phyloP scores from a whole-genome alignment of 2,329 filamentous ascomycete genomes.

The Chaetomiaceae sp. region DNA sequence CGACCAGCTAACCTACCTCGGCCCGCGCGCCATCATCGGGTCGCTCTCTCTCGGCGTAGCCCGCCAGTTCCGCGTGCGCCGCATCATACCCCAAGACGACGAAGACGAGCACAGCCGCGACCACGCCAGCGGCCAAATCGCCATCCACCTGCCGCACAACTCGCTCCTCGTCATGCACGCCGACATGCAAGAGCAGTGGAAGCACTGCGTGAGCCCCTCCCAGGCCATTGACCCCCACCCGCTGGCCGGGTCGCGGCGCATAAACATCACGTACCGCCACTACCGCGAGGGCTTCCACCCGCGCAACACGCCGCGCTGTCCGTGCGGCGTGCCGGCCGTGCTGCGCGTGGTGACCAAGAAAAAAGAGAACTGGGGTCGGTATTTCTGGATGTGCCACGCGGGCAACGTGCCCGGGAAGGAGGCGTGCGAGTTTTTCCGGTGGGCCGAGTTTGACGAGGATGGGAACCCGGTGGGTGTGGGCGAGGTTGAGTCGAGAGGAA shows the following conservation, averaged over 20 bases:
- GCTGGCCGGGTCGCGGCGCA: slow-evolving; percentile 69
- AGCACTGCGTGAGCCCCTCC: slow-evolving; percentile 76
- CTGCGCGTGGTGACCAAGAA: slow-evolving; percentile 77
- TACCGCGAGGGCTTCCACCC: slow-evolving; percentile 78
- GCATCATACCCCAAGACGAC: slow-evolving; percentile 59
- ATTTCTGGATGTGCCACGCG: slow-evolving; percentile 93
- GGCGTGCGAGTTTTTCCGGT: slow-evolving; percentile 74
- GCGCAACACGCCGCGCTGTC: slow-evolving; percentile 69
- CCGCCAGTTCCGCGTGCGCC: slow-evolving; percentile 85
- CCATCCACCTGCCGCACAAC: slow-evolving; percentile 92
- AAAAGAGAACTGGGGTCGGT: slow-evolving; percentile 65
- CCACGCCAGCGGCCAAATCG: slow-evolving; percentile 61
- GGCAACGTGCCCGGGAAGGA: slow-evolving; percentile 64
- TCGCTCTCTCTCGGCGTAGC: slow-evolving; percentile 86
- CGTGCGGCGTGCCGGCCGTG: slow-evolving; percentile 62
- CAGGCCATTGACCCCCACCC: slow-evolving; percentile 79
- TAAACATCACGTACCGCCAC: slow-evolving; percentile 91
- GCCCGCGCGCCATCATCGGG: slow-evolving; percentile 82
- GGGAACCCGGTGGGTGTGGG: slow-evolving; percentile 56
- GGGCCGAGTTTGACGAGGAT: slow-evolving; percentile 83
- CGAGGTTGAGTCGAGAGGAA: neutral
- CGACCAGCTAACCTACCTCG: slow-evolving; percentile 89
- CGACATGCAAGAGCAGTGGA: slow-evolving; percentile 97
- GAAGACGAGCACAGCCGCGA: slow-evolving; percentile 64
- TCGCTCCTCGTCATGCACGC: slow-evolving; percentile 93